Percentiles rank a stretch among this genome's conserved stretches.
phyloP scores from a whole-genome alignment of 441 rosid genomes.

The Francoa sonchifolia region DNA sequence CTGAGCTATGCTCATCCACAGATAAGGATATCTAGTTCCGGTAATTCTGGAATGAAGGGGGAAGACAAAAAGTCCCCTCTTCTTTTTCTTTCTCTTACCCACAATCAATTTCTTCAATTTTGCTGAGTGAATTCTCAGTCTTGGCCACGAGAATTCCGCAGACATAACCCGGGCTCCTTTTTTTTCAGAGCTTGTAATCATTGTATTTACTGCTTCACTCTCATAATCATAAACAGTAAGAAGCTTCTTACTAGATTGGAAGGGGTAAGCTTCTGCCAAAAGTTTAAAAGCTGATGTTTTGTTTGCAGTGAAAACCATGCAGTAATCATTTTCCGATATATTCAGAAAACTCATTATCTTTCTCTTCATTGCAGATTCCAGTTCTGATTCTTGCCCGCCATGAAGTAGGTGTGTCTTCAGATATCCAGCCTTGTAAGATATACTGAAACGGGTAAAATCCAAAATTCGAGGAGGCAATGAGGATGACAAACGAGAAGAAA shows the following conservation, averaged over 20 bases:
- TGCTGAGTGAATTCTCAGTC: slow-evolving; percentile 52
- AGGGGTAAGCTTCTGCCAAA: slow-evolving; percentile 77
- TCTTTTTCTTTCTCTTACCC: slow-evolving; percentile 35
- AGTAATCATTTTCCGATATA: slow-evolving; percentile 58
- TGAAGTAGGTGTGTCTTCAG: slow-evolving; percentile 68
- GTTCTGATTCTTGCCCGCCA: slow-evolving; percentile 53
- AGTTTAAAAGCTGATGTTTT: slow-evolving; percentile 83
- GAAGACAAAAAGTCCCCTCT: slow-evolving; percentile 69
- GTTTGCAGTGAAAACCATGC: slow-evolving; percentile 80
- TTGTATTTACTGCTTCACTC: slow-evolving; percentile 70
- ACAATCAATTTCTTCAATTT: slow-evolving; percentile 50
- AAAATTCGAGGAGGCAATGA: slow-evolving; percentile 16
- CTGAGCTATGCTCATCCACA: slow-evolving; percentile 78
- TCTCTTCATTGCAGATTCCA: slow-evolving; percentile 59
- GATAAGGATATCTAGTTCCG: slow-evolving; percentile 75
- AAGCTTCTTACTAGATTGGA: slow-evolving; percentile 42
- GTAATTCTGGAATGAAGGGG: slow-evolving; percentile 82
- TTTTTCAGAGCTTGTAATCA: slow-evolving; percentile 45
- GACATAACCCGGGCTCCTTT: slow-evolving; percentile 62
- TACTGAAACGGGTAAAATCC: slow-evolving; percentile 60
- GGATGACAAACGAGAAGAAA: slow-evolving; percentile 19
- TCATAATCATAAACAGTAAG: slow-evolving; percentile 77
- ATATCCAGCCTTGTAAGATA: slow-evolving; percentile 62
- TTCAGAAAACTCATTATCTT: slow-evolving; percentile 66
- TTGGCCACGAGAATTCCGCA: slow-evolving; percentile 86